Evolutionary conservation across 2,329 filamentous ascomycete species (phyloP), one percentile per base, ranked within the genome.

Genomic region (Xylaria sp.): DNA sequence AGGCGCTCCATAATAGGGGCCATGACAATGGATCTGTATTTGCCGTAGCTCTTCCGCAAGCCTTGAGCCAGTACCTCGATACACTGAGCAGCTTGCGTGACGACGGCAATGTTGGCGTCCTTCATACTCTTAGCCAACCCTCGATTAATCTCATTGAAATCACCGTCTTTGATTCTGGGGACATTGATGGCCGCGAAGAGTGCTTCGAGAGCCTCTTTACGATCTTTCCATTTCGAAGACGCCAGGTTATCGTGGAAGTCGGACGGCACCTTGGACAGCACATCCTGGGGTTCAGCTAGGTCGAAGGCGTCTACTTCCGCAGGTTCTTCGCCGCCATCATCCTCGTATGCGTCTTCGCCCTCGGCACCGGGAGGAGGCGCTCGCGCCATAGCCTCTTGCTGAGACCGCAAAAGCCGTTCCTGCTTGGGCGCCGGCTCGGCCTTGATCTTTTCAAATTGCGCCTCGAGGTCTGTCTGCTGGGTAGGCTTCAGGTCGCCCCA

Each of bases 181-280:
- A 96, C 89, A 70, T 96, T 96, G 58, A 96, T 78, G 2, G 87
- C 84, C 14, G 86, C 85, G 70, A 89, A 90, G 0, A 97, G 83
- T 9, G 87, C 92, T 64, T 99, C 95, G 2, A 98, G 83, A 0
- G 92, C 92, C 70, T 99, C 95, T 77, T 99, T 99, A 65, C 95
- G 86, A 69, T 99, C 96, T 75, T 99, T 99, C 95, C 95, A 99
- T 76, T 99, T 99, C 0, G 94, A 89, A 9, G 94, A 98, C 0
- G 86, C 89, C 31, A 99, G 80, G 62, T 90, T 88, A 21, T 99
- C 95, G 67, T 87, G 84, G 68, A 97, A 94, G 74, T 93, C 89
- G 40, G 88, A 87, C 0, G 94, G 91, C 2, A 98, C 83, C 70
- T 94, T 95, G 38, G 90, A 84, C 59, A 92, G 78, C 0, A 97